phyloP scores from a whole-genome alignment of 2,329 filamentous ascomycete genomes.

The Cytospora chrysosperma region DNA sequence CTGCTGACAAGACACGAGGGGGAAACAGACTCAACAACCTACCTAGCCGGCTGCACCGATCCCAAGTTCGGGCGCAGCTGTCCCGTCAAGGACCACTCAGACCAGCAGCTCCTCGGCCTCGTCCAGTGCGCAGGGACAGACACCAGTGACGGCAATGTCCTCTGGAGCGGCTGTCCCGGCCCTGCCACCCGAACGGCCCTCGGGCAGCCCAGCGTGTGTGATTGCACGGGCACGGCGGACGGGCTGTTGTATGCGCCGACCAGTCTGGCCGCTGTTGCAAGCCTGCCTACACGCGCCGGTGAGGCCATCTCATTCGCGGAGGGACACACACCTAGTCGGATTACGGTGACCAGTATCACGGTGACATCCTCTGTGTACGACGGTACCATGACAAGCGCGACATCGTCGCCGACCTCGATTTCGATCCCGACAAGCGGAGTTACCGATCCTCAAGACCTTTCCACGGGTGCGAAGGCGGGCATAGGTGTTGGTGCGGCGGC shows the following conservation, averaged over 20 bases:
- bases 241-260: neutral
- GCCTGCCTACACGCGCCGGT: neutral
- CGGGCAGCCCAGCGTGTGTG: neutral
- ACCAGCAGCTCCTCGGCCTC: neutral
- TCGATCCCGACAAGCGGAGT: neutral
- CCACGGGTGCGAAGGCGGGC: neutral
- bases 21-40: neutral
- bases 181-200: neutral
- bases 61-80: neutral
- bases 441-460: neutral
- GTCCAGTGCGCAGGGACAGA: neutral
- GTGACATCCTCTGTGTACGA: neutral
- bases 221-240: neutral
- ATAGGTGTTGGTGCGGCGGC: neutral
- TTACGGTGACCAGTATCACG: neutral
- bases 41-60: constrained; percentile 1
- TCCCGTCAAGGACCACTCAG: neutral
- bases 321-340: neutral
- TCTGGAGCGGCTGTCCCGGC: constrained; percentile 1
- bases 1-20: neutral
- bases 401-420: neutral
- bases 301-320: neutral
- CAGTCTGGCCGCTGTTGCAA: neutral
- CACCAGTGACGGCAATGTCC: neutral
- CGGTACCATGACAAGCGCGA: neutral